phyloP scores from a whole-genome alignment of 257 asterid species.

The Solanum verrucosum region DNA sequence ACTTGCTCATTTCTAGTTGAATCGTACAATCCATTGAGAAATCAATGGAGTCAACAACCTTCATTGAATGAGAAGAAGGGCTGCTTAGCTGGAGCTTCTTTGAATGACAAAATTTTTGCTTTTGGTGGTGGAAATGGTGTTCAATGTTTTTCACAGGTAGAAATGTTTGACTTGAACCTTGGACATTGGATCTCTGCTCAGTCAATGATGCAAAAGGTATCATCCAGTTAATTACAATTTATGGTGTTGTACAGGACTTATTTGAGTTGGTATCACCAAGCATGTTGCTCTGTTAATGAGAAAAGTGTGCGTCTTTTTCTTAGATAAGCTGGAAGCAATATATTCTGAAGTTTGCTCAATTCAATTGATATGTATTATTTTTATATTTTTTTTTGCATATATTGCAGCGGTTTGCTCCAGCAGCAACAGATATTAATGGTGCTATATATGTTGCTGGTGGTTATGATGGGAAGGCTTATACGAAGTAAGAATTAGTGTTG shows the following conservation, averaged over 20 bases:
- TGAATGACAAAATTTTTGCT: constrained; percentile 36
- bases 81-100: constrained; percentile 41
- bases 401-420: constrained; percentile 48
- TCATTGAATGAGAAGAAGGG: constrained; percentile 41
- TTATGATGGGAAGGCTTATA: constrained; percentile 41
- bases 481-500: constrained; percentile 29
- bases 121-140: constrained; percentile 64
- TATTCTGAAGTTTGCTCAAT: background rate
- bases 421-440: constrained; percentile 41
- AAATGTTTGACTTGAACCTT: constrained; percentile 30
- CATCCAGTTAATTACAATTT: background rate
- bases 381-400: background rate
- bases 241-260: background rate
- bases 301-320: background rate
- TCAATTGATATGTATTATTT: background rate
- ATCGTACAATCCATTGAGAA: constrained; percentile 39
- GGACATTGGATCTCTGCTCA: constrained; percentile 50
- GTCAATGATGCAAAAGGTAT: constrained; percentile 64
- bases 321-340: background rate
- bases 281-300: background rate
- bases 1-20: constrained; percentile 42
- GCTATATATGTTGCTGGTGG: constrained; percentile 67
- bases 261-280: background rate
- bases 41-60: constrained; percentile 44
- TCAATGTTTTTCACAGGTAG: constrained; percentile 58